Percentiles rank a stretch among this genome's conserved stretches.
Conservation (phyloP, 768 basidiomycete species). For the Mycena leptocephala region DNA sequence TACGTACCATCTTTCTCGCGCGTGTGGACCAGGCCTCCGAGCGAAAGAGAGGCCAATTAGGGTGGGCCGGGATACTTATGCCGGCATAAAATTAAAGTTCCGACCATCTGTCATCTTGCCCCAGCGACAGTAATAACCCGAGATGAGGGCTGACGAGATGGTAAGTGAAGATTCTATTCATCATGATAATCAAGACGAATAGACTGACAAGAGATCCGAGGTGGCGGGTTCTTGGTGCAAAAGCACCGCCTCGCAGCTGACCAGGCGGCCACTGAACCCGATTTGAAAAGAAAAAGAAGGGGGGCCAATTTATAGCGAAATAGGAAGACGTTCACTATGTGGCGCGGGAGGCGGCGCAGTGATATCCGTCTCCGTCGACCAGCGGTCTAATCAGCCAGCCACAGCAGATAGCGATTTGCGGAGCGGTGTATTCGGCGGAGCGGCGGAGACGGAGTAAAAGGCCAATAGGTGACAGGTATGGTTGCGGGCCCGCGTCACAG, state of each 20-base stretch:
- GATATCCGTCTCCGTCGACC: background rate
- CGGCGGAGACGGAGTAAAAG: background rate
- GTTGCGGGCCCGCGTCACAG: too few relatives aligned
- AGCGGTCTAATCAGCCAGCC: background rate
- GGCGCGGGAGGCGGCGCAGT: background rate
- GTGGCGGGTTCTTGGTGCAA: slow-evolving; percentile 4
- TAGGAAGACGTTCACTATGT: background rate
- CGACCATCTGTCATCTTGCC: slow-evolving; percentile 31
- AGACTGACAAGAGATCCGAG: slow-evolving; percentile 23
- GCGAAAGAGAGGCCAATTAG: background rate
- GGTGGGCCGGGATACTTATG: background rate
- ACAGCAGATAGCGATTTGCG: background rate
- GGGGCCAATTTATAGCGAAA: background rate
- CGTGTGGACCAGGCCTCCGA: background rate
- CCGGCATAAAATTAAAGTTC: slow-evolving; percentile 21
- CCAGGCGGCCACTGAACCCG: slow-evolving; percentile 5
- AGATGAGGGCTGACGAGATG: slow-evolving; percentile 1
- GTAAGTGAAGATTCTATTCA: slow-evolving; percentile 19
- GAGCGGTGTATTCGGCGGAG: background rate
- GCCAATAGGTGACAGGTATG: background rate
- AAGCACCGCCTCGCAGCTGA: background rate
- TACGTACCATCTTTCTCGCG: background rate
- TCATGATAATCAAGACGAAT: slow-evolving; percentile 29
- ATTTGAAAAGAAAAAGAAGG: background rate
- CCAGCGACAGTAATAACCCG: background rate